phyloP scores from a whole-genome alignment of 768 basidiomycete genomes.

The Brasilioporus rufonigricans region DNA sequence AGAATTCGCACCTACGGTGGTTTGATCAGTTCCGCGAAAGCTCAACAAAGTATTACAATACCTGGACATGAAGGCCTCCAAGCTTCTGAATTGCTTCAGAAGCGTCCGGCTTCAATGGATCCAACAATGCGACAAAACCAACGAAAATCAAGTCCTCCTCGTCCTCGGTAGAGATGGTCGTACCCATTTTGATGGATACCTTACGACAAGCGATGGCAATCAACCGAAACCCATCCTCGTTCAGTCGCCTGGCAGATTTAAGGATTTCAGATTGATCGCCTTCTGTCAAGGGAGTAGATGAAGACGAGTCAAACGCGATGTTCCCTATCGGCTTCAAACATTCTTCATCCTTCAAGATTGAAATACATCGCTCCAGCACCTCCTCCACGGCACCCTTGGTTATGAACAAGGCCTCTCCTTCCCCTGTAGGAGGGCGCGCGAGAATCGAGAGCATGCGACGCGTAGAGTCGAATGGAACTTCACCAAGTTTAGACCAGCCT shows the following conservation, averaged over 20 bases:
- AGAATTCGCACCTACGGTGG: slow-evolving; percentile 32
- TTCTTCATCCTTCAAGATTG: slow-evolving; percentile 17
- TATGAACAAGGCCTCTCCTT: slow-evolving; percentile 24
- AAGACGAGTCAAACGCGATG: slow-evolving; percentile 19
- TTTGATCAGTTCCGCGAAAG: slow-evolving; percentile 4
- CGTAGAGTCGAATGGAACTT: slow-evolving; percentile 37
- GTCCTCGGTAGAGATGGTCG: slow-evolving; percentile 20
- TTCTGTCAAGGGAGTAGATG: slow-evolving; percentile 16
- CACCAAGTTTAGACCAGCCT: slow-evolving; percentile 31
- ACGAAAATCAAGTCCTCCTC: slow-evolving; percentile 30
- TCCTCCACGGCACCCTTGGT: slow-evolving; percentile 34
- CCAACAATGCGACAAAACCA: slow-evolving; percentile 30
- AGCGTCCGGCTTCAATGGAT: slow-evolving; percentile 33
- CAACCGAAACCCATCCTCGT: slow-evolving; percentile 33
- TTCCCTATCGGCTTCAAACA: slow-evolving; percentile 7
- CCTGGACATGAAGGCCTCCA: slow-evolving; percentile 30
- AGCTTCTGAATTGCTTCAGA: slow-evolving; percentile 30
- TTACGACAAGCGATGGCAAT: slow-evolving; percentile 29
- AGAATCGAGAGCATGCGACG: slow-evolving; percentile 36
- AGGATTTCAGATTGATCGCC: slow-evolving; percentile 23
- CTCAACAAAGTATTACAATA: slow-evolving; percentile 4
- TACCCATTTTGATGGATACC: slow-evolving; percentile 13
- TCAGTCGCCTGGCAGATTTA: slow-evolving; percentile 25
- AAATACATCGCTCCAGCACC: slow-evolving; percentile 31
- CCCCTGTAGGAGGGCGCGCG: slow-evolving; percentile 23